Conservation (phyloP, 225 moss, liverwort and hornwort genomes). For the Sphagnum contortum region DNA sequence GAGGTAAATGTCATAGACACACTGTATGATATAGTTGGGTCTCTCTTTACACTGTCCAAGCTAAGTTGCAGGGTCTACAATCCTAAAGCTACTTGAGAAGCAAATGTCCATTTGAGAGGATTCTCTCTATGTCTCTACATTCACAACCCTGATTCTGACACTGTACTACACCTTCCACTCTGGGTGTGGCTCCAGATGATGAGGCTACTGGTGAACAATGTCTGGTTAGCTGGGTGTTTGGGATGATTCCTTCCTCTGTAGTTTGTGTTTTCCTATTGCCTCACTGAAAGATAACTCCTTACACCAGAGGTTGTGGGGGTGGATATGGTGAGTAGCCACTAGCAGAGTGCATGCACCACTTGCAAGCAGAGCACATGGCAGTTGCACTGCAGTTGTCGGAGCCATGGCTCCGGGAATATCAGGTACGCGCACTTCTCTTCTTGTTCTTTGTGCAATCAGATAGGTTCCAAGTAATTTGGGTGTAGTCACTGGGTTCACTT, state of each 20-base stretch:
- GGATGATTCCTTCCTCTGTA: too few species aligned
- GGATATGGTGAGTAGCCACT: conserved; percentile 59
- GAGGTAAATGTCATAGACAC: not conserved
- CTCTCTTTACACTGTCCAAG: not conserved
- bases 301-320: not conserved
- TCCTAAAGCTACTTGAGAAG: not conserved
- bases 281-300: too few species aligned
- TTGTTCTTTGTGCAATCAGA: too few species aligned
- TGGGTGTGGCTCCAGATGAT: too few species aligned
- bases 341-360: conserved; percentile 85
- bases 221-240: too few species aligned
- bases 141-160: too few species aligned
- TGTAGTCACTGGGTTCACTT: not conserved
- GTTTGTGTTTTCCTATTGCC: too few species aligned
- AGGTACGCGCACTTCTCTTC: conserved; percentile 32
- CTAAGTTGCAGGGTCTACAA: not conserved
- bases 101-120: conserved; percentile 1
- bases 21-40: not conserved
- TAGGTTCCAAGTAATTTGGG: not conserved
- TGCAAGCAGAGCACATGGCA: conserved; percentile 67
- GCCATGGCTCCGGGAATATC: conserved; percentile 95
- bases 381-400: conserved; percentile 83
- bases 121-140: not conserved
- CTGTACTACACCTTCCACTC: too few species aligned
- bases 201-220: too few species aligned